Conservation (phyloP, 1,284 basidiomycete genomes). For the Phaffia rhodozyma region DNA sequence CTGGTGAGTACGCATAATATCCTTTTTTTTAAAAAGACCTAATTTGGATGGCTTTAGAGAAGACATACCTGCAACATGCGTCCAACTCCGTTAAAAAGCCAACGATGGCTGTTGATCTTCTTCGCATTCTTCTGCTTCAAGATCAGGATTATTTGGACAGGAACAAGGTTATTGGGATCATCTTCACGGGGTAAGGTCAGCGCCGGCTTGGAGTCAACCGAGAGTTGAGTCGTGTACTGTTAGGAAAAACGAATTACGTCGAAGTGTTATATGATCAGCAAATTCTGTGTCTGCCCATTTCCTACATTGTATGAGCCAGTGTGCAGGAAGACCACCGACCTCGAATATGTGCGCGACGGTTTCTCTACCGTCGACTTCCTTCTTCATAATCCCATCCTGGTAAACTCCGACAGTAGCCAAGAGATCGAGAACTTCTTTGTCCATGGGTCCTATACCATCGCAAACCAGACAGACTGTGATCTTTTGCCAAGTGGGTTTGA, state of each 20-base stretch:
- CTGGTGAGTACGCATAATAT: neutral
- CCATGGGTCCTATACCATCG: conserved; percentile 90
- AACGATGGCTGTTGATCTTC: conserved; percentile 79
- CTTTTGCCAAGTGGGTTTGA: conserved; percentile 78
- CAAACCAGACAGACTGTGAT: conserved; percentile 82
- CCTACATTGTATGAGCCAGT: neutral
- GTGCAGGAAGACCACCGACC: conserved; percentile 40
- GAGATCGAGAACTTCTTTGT: conserved; percentile 82
- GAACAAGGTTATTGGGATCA: conserved; percentile 81
- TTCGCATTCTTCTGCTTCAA: conserved; percentile 95
- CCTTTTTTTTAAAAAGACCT: neutral
- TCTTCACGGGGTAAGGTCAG: conserved; percentile 79
- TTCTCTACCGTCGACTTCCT: conserved; percentile 73
- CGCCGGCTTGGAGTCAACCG: conserved; percentile 76
- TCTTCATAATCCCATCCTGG: conserved; percentile 95
- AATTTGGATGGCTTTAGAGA: too few relatives aligned
- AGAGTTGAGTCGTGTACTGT: conserved; percentile 80
- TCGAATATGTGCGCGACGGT: conserved; percentile 87
- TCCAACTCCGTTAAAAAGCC: conserved; percentile 92
- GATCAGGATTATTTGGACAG: conserved; percentile 89
- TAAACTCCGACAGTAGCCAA: conserved; percentile 79
- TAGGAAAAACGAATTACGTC: conserved; percentile 13
- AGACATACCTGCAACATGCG: conserved; percentile 49
- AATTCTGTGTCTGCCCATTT: too few relatives aligned
- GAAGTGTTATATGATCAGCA: neutral